A percentile compares a stretch with the other conserved stretches of the same genome.
Evolutionary conservation across 345 rosid genomes (phyloP).

Genomic region (Citrus trifoliata): DNA sequence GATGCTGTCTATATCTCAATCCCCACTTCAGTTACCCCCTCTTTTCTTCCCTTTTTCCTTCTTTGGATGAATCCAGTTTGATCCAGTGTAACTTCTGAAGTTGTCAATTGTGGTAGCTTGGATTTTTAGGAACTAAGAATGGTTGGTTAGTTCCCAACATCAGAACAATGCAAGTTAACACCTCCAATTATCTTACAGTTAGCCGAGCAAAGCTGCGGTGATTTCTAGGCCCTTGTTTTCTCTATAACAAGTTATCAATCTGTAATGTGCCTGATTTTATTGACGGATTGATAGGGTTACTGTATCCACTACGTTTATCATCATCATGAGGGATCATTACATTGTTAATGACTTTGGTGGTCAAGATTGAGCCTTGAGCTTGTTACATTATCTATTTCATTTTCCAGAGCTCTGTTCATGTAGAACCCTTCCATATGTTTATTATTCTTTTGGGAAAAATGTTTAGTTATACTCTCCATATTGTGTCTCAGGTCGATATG

Average conservation of each 20-base stretch:
- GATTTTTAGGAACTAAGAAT: not conserved
- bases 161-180: no score
- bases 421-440: no score
- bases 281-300: not conserved
- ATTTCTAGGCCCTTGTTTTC: not conserved
- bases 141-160: not conserved
- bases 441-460: not conserved
- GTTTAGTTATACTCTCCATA: slow-evolving; percentile 7
- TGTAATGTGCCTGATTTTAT: not conserved
- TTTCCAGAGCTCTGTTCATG: not conserved
- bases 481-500: slow-evolving; percentile 78
- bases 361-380: not conserved
- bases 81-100: not conserved
- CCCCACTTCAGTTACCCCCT: no score
- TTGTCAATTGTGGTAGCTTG: not conserved
- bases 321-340: not conserved
- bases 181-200: no score
- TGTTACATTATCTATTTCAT: not conserved
- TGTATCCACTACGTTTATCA: not conserved
- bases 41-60: not conserved
- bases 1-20: not conserved
- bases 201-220: no score
- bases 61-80: not conserved
- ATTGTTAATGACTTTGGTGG: not conserved
- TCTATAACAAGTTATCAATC: not conserved